phyloP scores from a whole-genome alignment of 2,329 filamentous ascomycete species.

The Aspergillus awamori region DNA sequence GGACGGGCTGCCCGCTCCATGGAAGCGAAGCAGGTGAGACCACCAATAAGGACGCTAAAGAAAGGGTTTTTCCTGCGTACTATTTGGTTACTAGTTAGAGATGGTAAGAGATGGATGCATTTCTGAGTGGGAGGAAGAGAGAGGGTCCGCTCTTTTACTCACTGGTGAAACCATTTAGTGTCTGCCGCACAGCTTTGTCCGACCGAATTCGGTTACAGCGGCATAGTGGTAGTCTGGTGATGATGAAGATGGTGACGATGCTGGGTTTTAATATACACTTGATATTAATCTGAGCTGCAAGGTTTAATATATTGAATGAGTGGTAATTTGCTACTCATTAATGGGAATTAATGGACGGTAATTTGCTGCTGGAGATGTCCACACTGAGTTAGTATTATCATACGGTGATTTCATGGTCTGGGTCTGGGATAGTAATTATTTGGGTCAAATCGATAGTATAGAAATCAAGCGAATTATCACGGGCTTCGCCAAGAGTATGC shows the following conservation, averaged over 20 bases:
- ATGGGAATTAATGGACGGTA: neutral
- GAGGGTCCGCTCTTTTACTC: neutral
- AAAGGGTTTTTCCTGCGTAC: neutral
- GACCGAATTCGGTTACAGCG: neutral
- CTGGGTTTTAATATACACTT: too few relatives aligned
- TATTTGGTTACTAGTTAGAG: neutral
- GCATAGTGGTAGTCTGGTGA: neutral
- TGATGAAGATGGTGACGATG: neutral
- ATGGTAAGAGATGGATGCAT: too few relatives aligned
- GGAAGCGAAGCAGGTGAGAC: neutral
- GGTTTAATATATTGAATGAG: neutral
- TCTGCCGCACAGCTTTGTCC: neutral
- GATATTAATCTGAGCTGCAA: neutral
- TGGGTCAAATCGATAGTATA: too few relatives aligned
- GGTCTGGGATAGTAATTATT: neutral
- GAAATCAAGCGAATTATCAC: too few relatives aligned
- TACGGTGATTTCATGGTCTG: neutral
- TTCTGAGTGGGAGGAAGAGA: too few relatives aligned
- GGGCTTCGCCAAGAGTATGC: too few relatives aligned
- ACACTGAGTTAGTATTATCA: neutral
- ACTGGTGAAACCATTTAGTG: slow-evolving; percentile 2
- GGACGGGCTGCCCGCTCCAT: neutral
- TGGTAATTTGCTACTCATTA: neutral
- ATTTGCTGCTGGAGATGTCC: neutral
- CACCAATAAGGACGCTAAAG: neutral